Percentiles rank a stretch among this genome's conserved stretches.
Conservation (phyloP, 2,329 filamentous ascomycete species). For the Talaromyces atroroseus region DNA sequence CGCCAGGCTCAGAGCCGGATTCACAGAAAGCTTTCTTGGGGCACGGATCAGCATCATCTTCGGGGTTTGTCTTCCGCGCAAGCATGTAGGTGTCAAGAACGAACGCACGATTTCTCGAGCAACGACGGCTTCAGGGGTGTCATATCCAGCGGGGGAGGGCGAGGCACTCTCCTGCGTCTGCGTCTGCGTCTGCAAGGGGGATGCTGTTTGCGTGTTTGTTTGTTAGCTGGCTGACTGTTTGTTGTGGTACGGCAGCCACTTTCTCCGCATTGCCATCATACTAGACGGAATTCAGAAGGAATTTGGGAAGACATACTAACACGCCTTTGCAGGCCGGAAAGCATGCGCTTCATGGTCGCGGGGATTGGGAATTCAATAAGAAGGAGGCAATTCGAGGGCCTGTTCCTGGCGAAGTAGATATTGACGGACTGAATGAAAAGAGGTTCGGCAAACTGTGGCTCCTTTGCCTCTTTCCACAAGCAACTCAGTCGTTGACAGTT, state of each 20-base stretch:
- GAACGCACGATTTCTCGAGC: conserved; percentile 37
- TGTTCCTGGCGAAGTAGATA: not conserved
- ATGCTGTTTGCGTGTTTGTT: conserved; percentile 18
- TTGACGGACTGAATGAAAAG: too few species aligned
- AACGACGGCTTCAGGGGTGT: conserved; percentile 36
- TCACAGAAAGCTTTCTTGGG: conserved; percentile 73
- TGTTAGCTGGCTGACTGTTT: conserved; percentile 7
- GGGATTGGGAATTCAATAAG: not conserved
- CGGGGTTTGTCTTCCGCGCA: not conserved
- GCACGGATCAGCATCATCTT: conserved; percentile 5
- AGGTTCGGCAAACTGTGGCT: too few species aligned
- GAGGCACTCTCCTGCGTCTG: conserved; percentile 1
- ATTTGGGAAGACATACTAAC: not conserved
- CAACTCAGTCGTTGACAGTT: too few species aligned
- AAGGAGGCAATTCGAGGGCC: not conserved
- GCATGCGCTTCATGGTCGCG: conserved; percentile 14
- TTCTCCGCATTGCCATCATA: not conserved
- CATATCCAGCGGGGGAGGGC: conserved; percentile 13
- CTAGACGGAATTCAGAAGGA: not conserved
- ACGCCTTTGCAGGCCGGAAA: conserved; percentile 13
- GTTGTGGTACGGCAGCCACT: not conserved
- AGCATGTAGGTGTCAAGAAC: conserved; percentile 13
- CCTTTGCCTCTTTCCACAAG: too few species aligned
- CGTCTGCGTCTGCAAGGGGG: conserved; percentile 11
- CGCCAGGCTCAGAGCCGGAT: conserved; percentile 50